A percentile compares a stretch with the other conserved stretches of the same genome.
Evolutionary conservation across 1,284 basidiomycete species (phyloP).

Genomic region (Sphagnurus paluster): DNA sequence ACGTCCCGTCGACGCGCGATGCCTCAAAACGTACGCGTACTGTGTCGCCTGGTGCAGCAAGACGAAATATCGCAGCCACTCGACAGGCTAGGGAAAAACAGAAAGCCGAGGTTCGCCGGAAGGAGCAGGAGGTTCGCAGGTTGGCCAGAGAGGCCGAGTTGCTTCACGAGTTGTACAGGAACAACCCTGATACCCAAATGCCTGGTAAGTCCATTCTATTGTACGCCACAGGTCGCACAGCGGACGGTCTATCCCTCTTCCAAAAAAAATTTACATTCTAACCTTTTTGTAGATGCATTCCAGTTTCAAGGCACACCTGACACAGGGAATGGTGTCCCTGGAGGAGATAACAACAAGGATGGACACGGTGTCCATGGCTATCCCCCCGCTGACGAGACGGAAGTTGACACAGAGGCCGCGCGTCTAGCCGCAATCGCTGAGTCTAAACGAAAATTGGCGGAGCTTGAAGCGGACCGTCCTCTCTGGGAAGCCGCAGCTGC

Average conservation of each 20-base stretch:
- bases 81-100: constrained; percentile 37
- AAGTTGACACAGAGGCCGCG: constrained; percentile 35
- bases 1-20: constrained; percentile 31
- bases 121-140: constrained; percentile 37
- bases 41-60: constrained; percentile 40
- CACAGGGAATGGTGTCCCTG: too few species aligned
- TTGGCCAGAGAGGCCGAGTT: constrained; percentile 36
- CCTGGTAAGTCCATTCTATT: constrained; percentile 21
- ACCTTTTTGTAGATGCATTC: constrained; percentile 2
- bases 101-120: constrained; percentile 39
- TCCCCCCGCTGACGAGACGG: constrained; percentile 13
- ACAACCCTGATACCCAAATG: constrained; percentile 26
- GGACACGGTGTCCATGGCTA: constrained; percentile 3
- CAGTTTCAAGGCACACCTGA: too few species aligned
- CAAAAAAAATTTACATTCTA: too few species aligned
- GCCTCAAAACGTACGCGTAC: constrained; percentile 49
- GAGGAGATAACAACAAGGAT: constrained; percentile 9
- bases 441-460: constrained; percentile 66
- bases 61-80: constrained; percentile 38
- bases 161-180: constrained; percentile 42
- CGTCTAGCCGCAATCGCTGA: constrained; percentile 55
- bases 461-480: constrained; percentile 64
- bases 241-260: too few species aligned
- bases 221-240: too few species aligned
- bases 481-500: constrained; percentile 58